Conservation (phyloP, 2,329 filamentous ascomycete genomes). For the Aspergillus ustus region DNA sequence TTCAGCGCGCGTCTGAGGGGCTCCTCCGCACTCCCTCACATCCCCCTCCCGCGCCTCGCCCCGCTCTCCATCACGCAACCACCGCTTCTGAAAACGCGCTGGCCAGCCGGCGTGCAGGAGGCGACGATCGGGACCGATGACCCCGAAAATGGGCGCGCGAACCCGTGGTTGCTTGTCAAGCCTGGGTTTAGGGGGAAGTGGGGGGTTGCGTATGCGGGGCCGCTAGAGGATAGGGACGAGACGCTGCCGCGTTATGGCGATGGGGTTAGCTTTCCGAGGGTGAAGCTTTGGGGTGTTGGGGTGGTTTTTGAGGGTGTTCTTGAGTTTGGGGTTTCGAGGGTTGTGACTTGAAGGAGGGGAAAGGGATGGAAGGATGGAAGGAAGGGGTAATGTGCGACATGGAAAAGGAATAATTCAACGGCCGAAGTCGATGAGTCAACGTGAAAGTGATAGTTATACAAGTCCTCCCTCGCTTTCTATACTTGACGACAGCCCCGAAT, state of each 20-base stretch:
- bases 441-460: too few relatives aligned
- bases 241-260: constrained; percentile 5
- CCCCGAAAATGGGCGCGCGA: constrained; percentile 6
- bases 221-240: neutral
- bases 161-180: constrained; percentile 1
- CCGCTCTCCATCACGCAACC: constrained; percentile 1
- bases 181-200: constrained; percentile 3
- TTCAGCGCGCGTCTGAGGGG: neutral
- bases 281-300: constrained; percentile 5
- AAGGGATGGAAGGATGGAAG: too few relatives aligned
- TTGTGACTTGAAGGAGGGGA: neutral
- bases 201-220: constrained; percentile 1
- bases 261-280: constrained; percentile 8
- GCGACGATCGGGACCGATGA: constrained; percentile 3
- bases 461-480: too few relatives aligned
- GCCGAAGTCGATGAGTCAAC: too few relatives aligned
- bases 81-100: neutral
- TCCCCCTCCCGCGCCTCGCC: neutral
- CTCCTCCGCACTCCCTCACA: neutral
- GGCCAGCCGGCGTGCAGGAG: constrained; percentile 1
- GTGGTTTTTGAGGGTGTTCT: neutral
- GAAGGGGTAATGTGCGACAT: too few relatives aligned
- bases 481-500: too few relatives aligned
- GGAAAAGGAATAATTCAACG: too few relatives aligned
- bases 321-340: constrained; percentile 2